Conservation (phyloP, 139 green algal species). For the Trebouxia sp. region DNA sequence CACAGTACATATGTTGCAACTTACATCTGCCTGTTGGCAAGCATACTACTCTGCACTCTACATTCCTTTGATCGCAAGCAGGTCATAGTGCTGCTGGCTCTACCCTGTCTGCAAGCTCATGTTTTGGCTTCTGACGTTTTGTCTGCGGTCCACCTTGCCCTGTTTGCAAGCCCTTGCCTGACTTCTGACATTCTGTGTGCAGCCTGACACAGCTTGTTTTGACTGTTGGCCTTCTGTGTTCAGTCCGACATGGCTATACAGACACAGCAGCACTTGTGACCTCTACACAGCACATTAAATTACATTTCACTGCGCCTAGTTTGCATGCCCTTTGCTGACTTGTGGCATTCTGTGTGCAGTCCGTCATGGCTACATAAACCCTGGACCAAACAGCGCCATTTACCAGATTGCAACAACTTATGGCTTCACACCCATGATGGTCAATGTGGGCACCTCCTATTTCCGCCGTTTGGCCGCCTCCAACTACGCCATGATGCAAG, state of each 20-base stretch:
- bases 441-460: constrained; percentile 32
- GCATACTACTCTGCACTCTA: no score
- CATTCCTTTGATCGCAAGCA: no score
- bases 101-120: no score
- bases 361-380: neutral
- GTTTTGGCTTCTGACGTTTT: no score
- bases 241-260: neutral
- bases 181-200: no score
- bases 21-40: no score
- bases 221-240: neutral
- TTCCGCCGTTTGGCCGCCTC: constrained; percentile 26
- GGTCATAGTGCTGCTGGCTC: no score
- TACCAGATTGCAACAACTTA: constrained; percentile 27
- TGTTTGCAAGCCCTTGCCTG: no score
- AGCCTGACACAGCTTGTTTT: neutral
- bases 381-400: neutral
- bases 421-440: constrained; percentile 23
- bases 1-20: no score
- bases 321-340: neutral
- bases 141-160: no score
- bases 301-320: neutral
- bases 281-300: neutral
- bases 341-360: neutral
- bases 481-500: constrained; percentile 20
- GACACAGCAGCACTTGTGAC: neutral